Percentiles rank a stretch among this genome's conserved stretches.
phyloP scores from a whole-genome alignment of 495 filamentous ascomycete genomes.

The Bacidia rubella region DNA sequence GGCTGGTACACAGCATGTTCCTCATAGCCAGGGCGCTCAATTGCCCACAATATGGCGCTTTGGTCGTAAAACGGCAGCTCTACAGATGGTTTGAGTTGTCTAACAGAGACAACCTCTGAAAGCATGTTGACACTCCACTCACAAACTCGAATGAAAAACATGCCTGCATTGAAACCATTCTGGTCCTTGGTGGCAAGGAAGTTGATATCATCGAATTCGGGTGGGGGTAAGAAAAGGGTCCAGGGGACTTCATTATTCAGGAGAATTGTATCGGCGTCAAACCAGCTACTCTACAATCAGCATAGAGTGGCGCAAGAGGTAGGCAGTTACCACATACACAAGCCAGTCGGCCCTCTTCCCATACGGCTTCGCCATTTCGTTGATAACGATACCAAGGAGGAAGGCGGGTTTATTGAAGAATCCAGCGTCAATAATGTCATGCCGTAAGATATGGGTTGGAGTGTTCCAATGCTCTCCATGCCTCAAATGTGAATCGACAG shows the following conservation, averaged over 20 bases:
- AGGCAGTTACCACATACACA: slow-evolving; percentile 23
- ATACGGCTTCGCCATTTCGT: slow-evolving; percentile 29
- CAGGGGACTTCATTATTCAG: slow-evolving; percentile 30
- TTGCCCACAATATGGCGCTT: slow-evolving; percentile 21
- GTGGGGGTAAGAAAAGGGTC: slow-evolving; percentile 32
- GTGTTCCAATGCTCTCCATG: slow-evolving; percentile 29
- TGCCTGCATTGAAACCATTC: slow-evolving; percentile 24
- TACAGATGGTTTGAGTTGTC: slow-evolving; percentile 20
- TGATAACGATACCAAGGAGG: slow-evolving; percentile 27
- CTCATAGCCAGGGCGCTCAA: slow-evolving; percentile 22
- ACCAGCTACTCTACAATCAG: slow-evolving; percentile 23
- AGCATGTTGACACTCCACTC: slow-evolving; percentile 29
- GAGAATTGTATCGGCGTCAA: slow-evolving; percentile 31
- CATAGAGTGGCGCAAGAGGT: not conserved
- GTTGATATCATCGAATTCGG: slow-evolving; percentile 27
- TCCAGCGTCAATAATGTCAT: slow-evolving; percentile 22
- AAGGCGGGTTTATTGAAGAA: slow-evolving; percentile 31
- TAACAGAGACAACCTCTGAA: slow-evolving; percentile 23
- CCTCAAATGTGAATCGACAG: slow-evolving; percentile 26
- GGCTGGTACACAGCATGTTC: slow-evolving; percentile 25
- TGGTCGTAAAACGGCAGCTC: slow-evolving; percentile 26
- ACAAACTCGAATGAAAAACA: slow-evolving; percentile 27
- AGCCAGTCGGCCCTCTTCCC: slow-evolving; percentile 30
- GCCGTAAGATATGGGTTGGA: slow-evolving; percentile 26
- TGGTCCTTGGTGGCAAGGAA: slow-evolving; percentile 26